Percentiles rank a stretch among this genome's conserved stretches.
Evolutionary conservation across 2,329 filamentous ascomycete genomes (phyloP).

Genomic region (Fusarium tupiense): DNA sequence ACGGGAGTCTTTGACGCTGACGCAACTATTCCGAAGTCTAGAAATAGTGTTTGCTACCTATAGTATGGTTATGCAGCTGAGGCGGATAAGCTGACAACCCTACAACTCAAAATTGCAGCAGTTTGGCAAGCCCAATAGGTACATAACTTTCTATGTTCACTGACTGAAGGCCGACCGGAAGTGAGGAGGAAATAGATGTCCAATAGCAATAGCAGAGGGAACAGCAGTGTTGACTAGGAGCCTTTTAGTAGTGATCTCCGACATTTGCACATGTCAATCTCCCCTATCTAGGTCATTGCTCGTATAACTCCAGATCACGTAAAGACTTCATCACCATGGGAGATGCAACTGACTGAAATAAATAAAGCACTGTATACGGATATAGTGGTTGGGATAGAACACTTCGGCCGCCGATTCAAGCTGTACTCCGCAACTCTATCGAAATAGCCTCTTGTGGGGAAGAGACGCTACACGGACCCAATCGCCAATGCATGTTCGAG

Average conservation of each 20-base stretch:
- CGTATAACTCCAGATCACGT: background rate
- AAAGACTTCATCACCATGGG: background rate
- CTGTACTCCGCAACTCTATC: background rate
- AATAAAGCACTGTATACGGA: background rate
- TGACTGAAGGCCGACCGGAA: background rate
- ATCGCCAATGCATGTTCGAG: background rate
- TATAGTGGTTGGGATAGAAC: background rate
- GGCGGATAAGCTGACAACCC: background rate
- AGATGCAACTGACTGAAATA: background rate
- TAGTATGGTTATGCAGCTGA: background rate
- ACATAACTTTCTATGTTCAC: background rate
- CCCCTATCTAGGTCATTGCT: background rate
- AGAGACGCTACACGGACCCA: background rate
- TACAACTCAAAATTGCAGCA: background rate
- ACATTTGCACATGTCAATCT: background rate
- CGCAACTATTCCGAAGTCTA: background rate
- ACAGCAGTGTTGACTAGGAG: background rate
- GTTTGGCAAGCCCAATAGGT: too few species aligned
- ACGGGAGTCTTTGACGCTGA: background rate
- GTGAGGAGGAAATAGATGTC: background rate
- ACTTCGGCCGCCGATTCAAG: background rate
- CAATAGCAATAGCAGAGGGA: background rate
- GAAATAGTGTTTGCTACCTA: background rate
- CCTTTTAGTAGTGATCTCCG: background rate
- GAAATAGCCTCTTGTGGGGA: background rate